Evolutionary conservation across 2,329 filamentous ascomycete genomes (phyloP).

Genomic region (Cercospora beticola): DNA sequence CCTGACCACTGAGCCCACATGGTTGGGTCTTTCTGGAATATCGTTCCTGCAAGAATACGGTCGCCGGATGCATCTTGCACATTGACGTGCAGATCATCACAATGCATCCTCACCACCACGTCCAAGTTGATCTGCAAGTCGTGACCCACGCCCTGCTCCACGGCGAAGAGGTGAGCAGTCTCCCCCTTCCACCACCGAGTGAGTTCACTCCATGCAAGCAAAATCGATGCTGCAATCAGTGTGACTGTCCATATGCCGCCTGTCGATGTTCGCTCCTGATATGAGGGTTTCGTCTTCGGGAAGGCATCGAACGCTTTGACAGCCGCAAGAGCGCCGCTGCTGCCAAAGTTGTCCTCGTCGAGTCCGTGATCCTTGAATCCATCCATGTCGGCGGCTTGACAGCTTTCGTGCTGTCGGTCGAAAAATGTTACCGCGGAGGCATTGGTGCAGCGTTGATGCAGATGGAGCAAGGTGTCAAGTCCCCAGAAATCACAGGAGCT

Average conservation of each 20-base stretch:
- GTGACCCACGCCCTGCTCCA: slow-evolving; percentile 87
- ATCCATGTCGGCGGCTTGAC: slow-evolving; percentile 60
- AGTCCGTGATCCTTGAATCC: slow-evolving; percentile 69
- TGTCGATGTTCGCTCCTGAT: slow-evolving; percentile 77
- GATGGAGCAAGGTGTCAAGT: slow-evolving; percentile 9
- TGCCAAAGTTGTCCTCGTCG: slow-evolving; percentile 77
- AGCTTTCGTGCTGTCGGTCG: slow-evolving; percentile 12
- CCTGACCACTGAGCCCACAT: slow-evolving; percentile 80
- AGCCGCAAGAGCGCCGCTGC: slow-evolving; percentile 54
- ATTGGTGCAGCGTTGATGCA: slow-evolving; percentile 13
- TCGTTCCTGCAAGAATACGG: slow-evolving; percentile 76
- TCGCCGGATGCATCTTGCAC: slow-evolving; percentile 95
- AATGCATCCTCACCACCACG: slow-evolving; percentile 86
- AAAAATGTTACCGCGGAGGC: slow-evolving; percentile 19
- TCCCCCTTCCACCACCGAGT: slow-evolving; percentile 78
- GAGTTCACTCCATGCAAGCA: slow-evolving; percentile 77
- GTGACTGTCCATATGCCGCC: slow-evolving; percentile 93
- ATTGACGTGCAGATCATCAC: slow-evolving; percentile 87
- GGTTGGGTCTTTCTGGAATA: slow-evolving; percentile 74
- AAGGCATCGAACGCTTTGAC: slow-evolving; percentile 95
- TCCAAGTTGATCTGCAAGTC: slow-evolving; percentile 93
- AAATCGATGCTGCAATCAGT: slow-evolving; percentile 70
- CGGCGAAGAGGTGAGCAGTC: slow-evolving; percentile 86
- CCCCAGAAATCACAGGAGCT: slow-evolving; percentile 4
- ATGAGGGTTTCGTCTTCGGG: slow-evolving; percentile 94